A percentile compares a stretch with the other conserved stretches of the same genome.
phyloP scores from a whole-genome alignment of 2,329 filamentous ascomycete species.

The Diplodia scrobiculata region DNA sequence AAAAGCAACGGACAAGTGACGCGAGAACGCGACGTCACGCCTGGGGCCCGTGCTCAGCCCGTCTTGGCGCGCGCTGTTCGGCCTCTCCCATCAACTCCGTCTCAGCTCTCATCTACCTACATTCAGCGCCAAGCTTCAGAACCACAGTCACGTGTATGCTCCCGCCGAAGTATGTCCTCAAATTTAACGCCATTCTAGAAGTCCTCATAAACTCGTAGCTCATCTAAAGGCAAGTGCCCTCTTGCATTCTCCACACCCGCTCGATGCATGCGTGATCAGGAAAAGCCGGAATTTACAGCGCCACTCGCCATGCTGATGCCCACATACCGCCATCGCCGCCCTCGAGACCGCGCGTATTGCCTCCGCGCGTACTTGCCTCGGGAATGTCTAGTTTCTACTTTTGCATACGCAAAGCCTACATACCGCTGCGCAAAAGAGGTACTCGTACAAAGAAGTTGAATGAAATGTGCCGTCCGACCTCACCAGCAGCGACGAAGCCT shows the following conservation, averaged over 20 bases:
- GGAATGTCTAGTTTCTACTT: slow-evolving; percentile 18
- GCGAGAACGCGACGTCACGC: slow-evolving; percentile 22
- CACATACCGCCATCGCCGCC: not conserved
- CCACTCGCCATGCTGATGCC: slow-evolving; percentile 9
- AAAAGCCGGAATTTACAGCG: not conserved
- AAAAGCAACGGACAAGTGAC: slow-evolving; percentile 7
- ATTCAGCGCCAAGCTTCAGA: not conserved
- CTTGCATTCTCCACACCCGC: not conserved
- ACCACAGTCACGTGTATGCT: not conserved
- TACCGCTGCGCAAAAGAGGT: slow-evolving; percentile 20
- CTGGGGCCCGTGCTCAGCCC: not conserved
- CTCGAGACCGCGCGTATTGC: not conserved
- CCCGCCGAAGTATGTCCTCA: not conserved
- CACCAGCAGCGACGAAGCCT: not conserved
- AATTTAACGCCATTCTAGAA: not conserved
- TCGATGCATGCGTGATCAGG: not conserved
- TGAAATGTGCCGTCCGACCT: slow-evolving; percentile 10
- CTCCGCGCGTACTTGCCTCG: not conserved
- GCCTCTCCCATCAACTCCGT: no score
- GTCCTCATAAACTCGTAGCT: slow-evolving; percentile 5
- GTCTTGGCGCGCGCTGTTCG: not conserved
- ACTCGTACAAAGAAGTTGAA: slow-evolving; percentile 9
- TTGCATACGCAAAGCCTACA: slow-evolving; percentile 8
- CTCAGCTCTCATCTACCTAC: no score
- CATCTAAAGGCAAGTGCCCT: not conserved